Base-by-base conservation (phyloP, 305 asterid species). In the Andrographis paniculata region DNA sequence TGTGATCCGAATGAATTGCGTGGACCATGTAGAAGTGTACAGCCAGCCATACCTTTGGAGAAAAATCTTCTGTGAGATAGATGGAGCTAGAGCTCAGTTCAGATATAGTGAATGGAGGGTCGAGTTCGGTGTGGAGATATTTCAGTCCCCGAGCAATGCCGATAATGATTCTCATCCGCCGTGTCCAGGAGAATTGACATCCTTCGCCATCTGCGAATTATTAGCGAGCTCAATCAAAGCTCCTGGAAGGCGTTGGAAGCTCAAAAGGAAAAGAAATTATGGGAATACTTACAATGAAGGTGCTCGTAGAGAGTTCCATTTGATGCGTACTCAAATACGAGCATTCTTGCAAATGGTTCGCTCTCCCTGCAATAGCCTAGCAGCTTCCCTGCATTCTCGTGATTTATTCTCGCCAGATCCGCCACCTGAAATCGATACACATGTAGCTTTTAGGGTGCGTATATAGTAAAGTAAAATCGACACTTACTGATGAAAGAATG, bases 291-390 rank as follows among this genome's bases (percentile, higher is more conserved):
- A 82, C 97, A 88, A 33, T 87, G 97, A 59, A 92, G 95, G 65
- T 87, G 95, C 71, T 87, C 97, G 9, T 81, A 70, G 43, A 92
- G 83, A 16, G 99, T 84, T 31, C 99, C 97, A 18, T 92, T 87
- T 17, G 95, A 84, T 40, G 94, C 97, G 68, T 92, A 92, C 58
- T 87, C 99, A 42, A 92, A 82, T 21, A 87, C 83, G 50, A 92
- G 72, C 95, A 87, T 92, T 69, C 99, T 76, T 31, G 97, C 79
- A 59, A 87, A 87, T 14, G 95, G 95, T n/a, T 31, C 52, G 67
- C 71, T 80, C 49, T 92, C 97, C 54, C 77, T 62, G 75, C 99
- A 87, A 45, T 84, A 92, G 14, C 99, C 99, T 14, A 92, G 69
- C 36, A 92, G 61, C 59, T 82, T 92, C 39, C 87, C 99, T 0